These are phyloP conservation scores for Skeletonema marinoi DNA, from an alignment of 108 stramenopile species.

Conservation along the genomic window DNA sequence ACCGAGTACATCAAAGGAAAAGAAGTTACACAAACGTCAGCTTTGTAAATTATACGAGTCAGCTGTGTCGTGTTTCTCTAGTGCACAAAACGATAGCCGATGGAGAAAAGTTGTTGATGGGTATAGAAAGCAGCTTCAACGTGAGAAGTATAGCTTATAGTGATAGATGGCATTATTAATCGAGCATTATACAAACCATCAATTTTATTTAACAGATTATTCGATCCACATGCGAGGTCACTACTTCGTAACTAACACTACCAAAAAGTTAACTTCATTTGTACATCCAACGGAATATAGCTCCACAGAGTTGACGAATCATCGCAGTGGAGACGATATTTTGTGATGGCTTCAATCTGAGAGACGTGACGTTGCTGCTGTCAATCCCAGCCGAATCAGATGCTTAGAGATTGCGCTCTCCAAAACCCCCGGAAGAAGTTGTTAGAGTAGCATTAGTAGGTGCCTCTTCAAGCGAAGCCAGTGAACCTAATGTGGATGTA, in stretches of 20 bases:
- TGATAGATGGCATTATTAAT: background rate
- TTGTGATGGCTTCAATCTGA: background rate
- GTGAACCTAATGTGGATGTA: background rate
- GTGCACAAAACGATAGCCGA: conserved; percentile 9
- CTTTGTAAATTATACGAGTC: conserved; percentile 57
- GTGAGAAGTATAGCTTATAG: background rate
- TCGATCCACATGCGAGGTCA: too few relatives aligned
- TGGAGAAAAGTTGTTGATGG: conserved; percentile 17
- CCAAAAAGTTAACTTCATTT: too few relatives aligned
- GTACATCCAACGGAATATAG: background rate
- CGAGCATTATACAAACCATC: background rate
- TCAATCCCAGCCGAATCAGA: background rate
- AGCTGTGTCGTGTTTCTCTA: conserved; percentile 57
- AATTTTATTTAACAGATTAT: too few relatives aligned
- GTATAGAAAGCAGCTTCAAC: conserved; percentile 32
- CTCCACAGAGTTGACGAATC: background rate
- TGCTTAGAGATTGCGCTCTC: too few relatives aligned
- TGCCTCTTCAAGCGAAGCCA: background rate
- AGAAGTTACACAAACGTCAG: conserved; percentile 25
- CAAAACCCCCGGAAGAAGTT: background rate
- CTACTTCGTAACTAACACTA: too few relatives aligned
- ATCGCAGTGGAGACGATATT: background rate
- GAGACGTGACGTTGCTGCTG: background rate
- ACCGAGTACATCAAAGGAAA: conserved; percentile 5
- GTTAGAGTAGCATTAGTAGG: background rate